These are phyloP conservation scores for Syncephalastrum sp. DNA, from an alignment of 371 early-diverging fungal species.

Conservation along the genomic window DNA sequence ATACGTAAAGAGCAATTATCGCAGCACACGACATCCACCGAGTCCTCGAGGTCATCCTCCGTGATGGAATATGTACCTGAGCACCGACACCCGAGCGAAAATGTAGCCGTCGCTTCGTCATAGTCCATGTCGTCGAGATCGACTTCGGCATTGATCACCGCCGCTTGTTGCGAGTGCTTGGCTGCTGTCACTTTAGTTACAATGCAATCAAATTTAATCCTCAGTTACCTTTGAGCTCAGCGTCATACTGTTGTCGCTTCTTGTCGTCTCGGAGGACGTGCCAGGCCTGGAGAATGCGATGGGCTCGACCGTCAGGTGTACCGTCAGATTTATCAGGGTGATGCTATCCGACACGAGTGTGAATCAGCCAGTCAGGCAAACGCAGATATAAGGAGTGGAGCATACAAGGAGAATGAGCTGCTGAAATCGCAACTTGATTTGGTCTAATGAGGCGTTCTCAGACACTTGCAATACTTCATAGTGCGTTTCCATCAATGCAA, in stretches of 20 bases:
- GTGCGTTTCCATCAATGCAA: conserved; percentile 31
- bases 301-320: conserved; percentile 19
- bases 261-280: conserved; percentile 31
- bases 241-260: conserved; percentile 41
- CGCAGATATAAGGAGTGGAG: not conserved
- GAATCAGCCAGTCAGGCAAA: not conserved
- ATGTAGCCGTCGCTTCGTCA: conserved; percentile 25
- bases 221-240: conserved; percentile 34
- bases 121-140: conserved; percentile 50
- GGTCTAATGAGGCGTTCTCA: conserved; percentile 34
- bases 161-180: conserved; percentile 13
- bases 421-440: conserved; percentile 49
- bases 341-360: conserved; percentile 22
- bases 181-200: conserved; percentile 2
- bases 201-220: not conserved
- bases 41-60: conserved; percentile 51
- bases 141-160: conserved; percentile 41
- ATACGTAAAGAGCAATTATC: conserved; percentile 54
- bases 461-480: conserved; percentile 44
- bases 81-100: conserved; percentile 49
- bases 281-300: conserved; percentile 50
- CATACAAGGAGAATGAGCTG: conserved; percentile 45
- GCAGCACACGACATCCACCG: conserved; percentile 50
- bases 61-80: conserved; percentile 50
- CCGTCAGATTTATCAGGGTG: conserved; percentile 48